These are phyloP conservation scores for Solanum lignicaule DNA, from an alignment of 257 asterid genomes.

Conservation along the genomic window DNA sequence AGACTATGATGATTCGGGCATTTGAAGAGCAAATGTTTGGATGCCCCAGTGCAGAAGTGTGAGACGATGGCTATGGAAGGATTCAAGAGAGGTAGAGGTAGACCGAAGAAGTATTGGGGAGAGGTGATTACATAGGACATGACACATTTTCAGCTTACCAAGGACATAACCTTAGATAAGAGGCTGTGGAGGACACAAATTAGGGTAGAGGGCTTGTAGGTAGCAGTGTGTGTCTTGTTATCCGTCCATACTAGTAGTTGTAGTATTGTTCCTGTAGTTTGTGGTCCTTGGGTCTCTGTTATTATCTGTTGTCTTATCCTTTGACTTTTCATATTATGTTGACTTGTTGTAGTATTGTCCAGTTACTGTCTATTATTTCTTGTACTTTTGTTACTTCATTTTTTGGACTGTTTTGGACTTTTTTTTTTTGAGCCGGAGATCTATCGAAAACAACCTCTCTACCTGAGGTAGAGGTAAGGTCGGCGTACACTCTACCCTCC, in stretches of 20 bases:
- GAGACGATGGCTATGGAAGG: not conserved
- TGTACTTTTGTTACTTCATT: not conserved
- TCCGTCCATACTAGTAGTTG: not conserved
- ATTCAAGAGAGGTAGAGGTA: not conserved
- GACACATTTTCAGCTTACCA: not conserved
- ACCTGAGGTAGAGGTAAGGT: not conserved
- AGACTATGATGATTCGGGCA: not conserved
- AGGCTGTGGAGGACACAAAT: not conserved
- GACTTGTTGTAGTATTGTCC: not conserved
- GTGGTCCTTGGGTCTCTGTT: not conserved
- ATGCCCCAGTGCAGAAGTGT: not conserved
- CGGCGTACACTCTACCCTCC: not conserved
- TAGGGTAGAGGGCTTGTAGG: not conserved
- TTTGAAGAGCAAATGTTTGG: not conserved
- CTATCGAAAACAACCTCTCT: not conserved
- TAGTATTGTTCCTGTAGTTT: not conserved
- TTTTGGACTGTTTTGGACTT: not conserved
- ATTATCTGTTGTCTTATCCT: not conserved
- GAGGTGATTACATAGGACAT: not conserved
- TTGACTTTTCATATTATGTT: not conserved
- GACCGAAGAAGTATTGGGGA: not conserved
- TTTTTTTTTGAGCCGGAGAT: not conserved
- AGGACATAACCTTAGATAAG: not conserved
- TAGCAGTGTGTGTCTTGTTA: not conserved
- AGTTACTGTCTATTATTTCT: not conserved